Conservation (phyloP, 2,329 filamentous ascomycete genomes). For the Aspergillus pseudonomiae region DNA sequence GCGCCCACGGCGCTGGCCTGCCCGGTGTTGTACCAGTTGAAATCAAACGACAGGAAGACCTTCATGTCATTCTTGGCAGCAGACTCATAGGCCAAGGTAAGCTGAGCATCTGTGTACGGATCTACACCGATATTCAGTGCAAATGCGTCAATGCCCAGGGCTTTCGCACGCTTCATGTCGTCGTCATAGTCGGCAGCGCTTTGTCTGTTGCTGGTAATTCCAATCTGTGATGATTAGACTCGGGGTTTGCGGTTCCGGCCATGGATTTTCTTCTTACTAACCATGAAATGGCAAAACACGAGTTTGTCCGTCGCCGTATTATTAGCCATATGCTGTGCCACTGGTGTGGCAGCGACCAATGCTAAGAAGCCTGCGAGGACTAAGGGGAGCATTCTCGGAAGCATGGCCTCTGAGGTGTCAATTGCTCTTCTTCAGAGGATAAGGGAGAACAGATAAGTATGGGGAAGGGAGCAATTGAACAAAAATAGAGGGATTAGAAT, state of each 20-base stretch:
- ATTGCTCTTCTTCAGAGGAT: background rate
- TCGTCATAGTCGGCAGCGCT: conserved; percentile 51
- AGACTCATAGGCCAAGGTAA: conserved; percentile 54
- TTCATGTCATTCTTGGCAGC: conserved; percentile 53
- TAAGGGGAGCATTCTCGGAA: conserved; percentile 20
- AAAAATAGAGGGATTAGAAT: background rate
- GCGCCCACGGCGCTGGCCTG: conserved; percentile 47
- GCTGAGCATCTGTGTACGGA: conserved; percentile 47
- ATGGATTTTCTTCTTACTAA: conserved; percentile 15
- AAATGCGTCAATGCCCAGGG: conserved; percentile 52
- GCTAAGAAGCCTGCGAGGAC: conserved; percentile 22
- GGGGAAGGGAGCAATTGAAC: background rate
- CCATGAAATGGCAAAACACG: conserved; percentile 52
- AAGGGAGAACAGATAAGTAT: background rate
- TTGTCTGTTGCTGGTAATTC: conserved; percentile 49
- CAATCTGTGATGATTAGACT: conserved; percentile 37
- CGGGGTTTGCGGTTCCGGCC: background rate
- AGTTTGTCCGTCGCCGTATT: conserved; percentile 27
- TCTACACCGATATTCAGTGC: conserved; percentile 56
- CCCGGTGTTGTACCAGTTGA: conserved; percentile 50
- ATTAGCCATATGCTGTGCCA: conserved; percentile 2
- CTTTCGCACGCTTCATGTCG: conserved; percentile 52
- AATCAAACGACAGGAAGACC: conserved; percentile 62
- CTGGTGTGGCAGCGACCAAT: conserved; percentile 21
- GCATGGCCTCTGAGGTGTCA: conserved; percentile 11